Evolutionary conservation across 1,284 basidiomycete genomes (phyloP), one percentile per base, ranked within the genome.

Genomic region (Fomitiporia mediterranea): DNA sequence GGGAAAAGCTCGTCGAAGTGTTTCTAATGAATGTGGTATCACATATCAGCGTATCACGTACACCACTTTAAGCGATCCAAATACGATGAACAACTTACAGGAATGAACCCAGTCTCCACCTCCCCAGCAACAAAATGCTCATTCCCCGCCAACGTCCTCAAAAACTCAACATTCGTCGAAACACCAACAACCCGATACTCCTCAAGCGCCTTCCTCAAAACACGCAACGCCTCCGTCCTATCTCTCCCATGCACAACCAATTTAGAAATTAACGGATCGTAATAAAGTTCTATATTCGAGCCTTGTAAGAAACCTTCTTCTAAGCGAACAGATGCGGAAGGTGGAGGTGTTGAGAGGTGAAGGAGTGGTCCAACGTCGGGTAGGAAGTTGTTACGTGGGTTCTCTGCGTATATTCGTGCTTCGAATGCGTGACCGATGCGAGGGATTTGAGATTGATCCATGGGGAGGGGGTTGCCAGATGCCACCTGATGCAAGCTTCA

Each of bases 341-440:
- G 84, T 3, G 72, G 68, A 2, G 88, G 89, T 0, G 87, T 90
- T 0, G 87, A 86, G 48, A 94, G 81, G 69, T 94, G 89, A 8
- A 91, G 70, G 2, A 97, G 76, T 5, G 77, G 76, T 1, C 94
- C 94, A 17, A 91, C 93, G 66, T 97, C 94, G 0, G 94, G 94
- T 4, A 97, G 78, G 74, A 97, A 98, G 68, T 90, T 83, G 67
- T 91, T 91, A 64, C 91, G 79, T n/a, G 93, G 93, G 64, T 94
- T 91, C 70, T 98, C 94, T 4, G 94, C 95, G 68, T 98, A 98
- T 63, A 98, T 95, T n/a, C 94, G 84, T 11, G 93, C 94, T 72
- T 97, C 94, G 64, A 97, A 97, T 0, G 94, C 90, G 64, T 97
- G 94, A 1, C 95, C 94, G 3, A 90, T 81, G 55, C 92, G 84